These are phyloP conservation scores for Zangia roseola DNA, from an alignment of 768 basidiomycete species.

Conservation along the genomic window DNA sequence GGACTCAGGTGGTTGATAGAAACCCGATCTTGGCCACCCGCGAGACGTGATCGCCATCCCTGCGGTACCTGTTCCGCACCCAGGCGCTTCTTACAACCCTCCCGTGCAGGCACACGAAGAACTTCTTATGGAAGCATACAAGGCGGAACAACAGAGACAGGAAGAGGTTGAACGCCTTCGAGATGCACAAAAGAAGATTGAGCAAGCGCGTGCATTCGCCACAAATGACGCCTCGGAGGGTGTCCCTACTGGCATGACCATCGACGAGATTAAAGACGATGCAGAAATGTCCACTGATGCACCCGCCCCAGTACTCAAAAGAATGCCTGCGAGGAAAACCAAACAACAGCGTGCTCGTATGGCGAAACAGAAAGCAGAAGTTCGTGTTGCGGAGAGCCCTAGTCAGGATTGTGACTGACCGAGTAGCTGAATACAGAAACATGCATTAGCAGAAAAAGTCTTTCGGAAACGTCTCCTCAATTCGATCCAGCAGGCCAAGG, in stretches of 20 bases:
- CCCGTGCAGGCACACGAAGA: slow-evolving; percentile 68
- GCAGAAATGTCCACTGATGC: slow-evolving; percentile 35
- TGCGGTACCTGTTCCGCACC: slow-evolving; percentile 70
- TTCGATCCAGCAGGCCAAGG: slow-evolving; percentile 55
- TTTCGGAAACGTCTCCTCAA: slow-evolving; percentile 60
- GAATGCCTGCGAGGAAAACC: slow-evolving; percentile 49
- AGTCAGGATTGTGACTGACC: background rate
- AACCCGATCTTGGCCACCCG: slow-evolving; percentile 46
- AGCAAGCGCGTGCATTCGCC: slow-evolving; percentile 40
- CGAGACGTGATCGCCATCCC: slow-evolving; percentile 57
- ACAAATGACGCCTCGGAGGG: slow-evolving; percentile 32
- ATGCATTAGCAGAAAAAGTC: slow-evolving; percentile 55
- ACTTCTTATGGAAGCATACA: slow-evolving; percentile 65
- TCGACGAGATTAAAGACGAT: slow-evolving; percentile 46
- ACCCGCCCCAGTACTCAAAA: slow-evolving; percentile 37
- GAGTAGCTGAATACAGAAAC: slow-evolving; percentile 46
- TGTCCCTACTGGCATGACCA: slow-evolving; percentile 62
- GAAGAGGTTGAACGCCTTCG: slow-evolving; percentile 53
- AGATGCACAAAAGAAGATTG: slow-evolving; percentile 55
- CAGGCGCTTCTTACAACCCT: slow-evolving; percentile 90
- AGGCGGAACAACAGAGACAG: slow-evolving; percentile 59
- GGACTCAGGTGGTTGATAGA: slow-evolving; percentile 33
- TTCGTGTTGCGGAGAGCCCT: slow-evolving; percentile 27
- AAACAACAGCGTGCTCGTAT: slow-evolving; percentile 71
- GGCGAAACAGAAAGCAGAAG: slow-evolving; percentile 61